Evolutionary conservation across 768 basidiomycete species (phyloP), one percentile per base, ranked within the genome.

Genomic region (Suillus weaverae): DNA sequence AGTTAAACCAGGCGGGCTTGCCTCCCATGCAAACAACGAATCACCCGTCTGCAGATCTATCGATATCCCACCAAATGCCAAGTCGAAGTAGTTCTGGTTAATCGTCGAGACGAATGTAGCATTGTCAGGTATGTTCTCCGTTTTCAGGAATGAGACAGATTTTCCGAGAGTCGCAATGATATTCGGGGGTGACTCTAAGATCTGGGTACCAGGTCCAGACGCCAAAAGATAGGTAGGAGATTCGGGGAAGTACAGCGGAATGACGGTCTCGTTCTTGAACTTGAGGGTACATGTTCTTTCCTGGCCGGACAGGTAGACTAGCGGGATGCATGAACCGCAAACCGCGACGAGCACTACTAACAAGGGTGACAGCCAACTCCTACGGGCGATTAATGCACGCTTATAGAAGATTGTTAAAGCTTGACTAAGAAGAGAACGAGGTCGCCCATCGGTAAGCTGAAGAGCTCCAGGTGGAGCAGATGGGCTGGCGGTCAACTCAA

Each of bases 361-460:
- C 8, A 85, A 51, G 1, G 86, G 87, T 0, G 87, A 82, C 20
- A 94, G 73, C 90, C 90, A 94, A 66, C 86, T 88, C 46, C 88
- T 82, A 26, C 85, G 83, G 1, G 84, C 78, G 57, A 93, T 83
- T 30, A 92, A 76, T 5, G 79, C 70, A 4, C 92, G 86, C 73
- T 94, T 93, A 68, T 86, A 79, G 78, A 91, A 87, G 62, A 94
- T 89, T 0, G 89, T 91, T 62, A 86, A 73, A 1, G 90, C 88
- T 71, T 93, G 91, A 26, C 76, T 77, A 66, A 89, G 78, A 7
- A 88, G 85, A 3, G 86, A 85, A 13, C 83, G 80, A 35, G 80
- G 69, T 9, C 84, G 80, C 9, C 89, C 89, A 57, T 78, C 80
- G 2, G 85, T 79, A 30, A 89, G 78, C 16, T 80, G 68, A 66